Evolutionary conservation across 495 filamentous ascomycete species (phyloP), one percentile per base, ranked within the genome.

Genomic region (Penicillium waksmanii): DNA sequence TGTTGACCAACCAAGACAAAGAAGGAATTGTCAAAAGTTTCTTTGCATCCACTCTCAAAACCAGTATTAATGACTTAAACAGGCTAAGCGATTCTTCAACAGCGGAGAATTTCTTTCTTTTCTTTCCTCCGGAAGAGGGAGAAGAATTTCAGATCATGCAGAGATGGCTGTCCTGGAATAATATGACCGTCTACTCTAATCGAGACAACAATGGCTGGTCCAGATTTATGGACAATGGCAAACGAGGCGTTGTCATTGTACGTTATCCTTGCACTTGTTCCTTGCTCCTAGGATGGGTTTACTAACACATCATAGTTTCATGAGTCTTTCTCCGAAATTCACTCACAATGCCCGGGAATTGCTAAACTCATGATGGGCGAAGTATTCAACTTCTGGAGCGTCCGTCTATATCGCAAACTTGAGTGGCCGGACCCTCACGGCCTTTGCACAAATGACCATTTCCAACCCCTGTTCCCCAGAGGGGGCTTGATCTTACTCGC

Each of bases 401-500:
- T 77, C 27, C 75, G 74, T 31, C 51, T 79, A 18, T n/a, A 34
- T 0, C 58, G 55, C 5, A 67, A 65, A 9, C 66, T 80, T 11
- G 50, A 72, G 27, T 23, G 34, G 2, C 33, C 54, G 33, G 50
- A 64, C 42, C 11, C 23, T 1, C 53, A 49, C 17, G 62, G 60
- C 34, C 55, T 54, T 40, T 63, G 57, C 10, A 51, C 55, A 12
- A 55, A 56, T 9, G 53, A 61, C 1, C 66, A 78, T 38, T 66
- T 77, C 11, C 65, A 77, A 57, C 79, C 82, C 2, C 64, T 91
- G 3, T 88, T 91, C 51, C 82, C 84, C 7, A 66, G 73, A 25
- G 85, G 87, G 5, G 70, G 73, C 5, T 84, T 78, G 1, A 80
- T 88, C 21, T 68, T 91, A 0, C 63, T 92, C 5, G 88, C 88